These are phyloP conservation scores for Turritis glabra DNA, from an alignment of 345 rosid species.

Conservation along the genomic window DNA sequence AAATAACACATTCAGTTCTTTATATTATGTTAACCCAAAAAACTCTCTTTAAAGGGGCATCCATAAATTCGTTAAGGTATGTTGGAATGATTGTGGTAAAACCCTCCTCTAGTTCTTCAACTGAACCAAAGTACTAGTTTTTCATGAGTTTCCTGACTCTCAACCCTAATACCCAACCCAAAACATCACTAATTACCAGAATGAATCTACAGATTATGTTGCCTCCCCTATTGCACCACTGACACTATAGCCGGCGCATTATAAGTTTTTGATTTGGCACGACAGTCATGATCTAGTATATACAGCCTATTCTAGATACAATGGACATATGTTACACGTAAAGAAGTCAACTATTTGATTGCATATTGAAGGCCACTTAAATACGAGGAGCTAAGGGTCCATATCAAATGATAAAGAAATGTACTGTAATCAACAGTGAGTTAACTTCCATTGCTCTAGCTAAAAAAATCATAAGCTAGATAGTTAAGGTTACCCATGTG, in stretches of 20 bases:
- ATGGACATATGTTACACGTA: conserved; percentile 1
- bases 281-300: conserved; percentile 6
- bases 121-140: neutral
- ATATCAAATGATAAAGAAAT: conserved; percentile 3
- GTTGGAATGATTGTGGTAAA: neutral
- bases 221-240: conserved; percentile 11
- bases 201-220: conserved; percentile 3
- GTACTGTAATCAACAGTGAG: conserved; percentile 8
- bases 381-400: conserved; percentile 1
- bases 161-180: neutral
- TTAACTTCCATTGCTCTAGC: conserved; percentile 16
- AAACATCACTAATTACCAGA: neutral
- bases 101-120: neutral
- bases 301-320: conserved; percentile 14
- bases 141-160: neutral
- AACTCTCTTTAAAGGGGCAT: neutral
- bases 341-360: conserved; percentile 2
- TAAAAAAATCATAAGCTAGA: neutral
- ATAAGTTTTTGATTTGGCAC: neutral
- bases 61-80: neutral
- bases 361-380: conserved; percentile 14
- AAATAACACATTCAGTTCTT: neutral
- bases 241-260: neutral
- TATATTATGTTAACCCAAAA: conserved; percentile 3
- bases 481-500: conserved; percentile 65